These are phyloP conservation scores for Fraxinus paxiana DNA, from an alignment of 305 asterid genomes.

Conservation along the genomic window DNA sequence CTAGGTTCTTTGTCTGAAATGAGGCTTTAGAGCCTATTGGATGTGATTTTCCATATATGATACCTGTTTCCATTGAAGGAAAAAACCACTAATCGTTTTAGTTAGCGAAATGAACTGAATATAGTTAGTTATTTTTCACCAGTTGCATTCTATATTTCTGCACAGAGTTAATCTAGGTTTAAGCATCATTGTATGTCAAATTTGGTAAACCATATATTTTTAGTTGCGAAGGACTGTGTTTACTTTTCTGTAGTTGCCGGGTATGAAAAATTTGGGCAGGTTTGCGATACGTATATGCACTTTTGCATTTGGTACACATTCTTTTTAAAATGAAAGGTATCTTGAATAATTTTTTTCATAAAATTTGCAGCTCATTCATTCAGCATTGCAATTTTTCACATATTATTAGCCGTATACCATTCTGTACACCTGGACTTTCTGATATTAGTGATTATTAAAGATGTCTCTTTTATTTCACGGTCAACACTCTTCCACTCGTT, in stretches of 20 bases:
- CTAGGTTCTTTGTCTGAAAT: not conserved
- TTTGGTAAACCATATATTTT: not conserved
- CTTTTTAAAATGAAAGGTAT: not conserved
- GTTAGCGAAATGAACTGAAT: not conserved
- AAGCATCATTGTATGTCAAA: not conserved
- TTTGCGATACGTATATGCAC: not conserved
- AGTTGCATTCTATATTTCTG: not conserved
- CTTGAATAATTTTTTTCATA: not conserved
- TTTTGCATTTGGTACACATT: not conserved
- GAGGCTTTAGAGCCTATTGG: not conserved
- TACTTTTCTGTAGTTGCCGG: not conserved
- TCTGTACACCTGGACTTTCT: not conserved
- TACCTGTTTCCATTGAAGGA: not conserved
- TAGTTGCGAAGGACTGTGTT: not conserved
- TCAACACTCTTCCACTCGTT: not conserved
- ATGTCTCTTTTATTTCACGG: not conserved
- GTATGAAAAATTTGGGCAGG: not conserved
- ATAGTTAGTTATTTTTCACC: not conserved
- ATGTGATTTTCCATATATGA: not conserved
- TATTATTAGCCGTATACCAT: not conserved
- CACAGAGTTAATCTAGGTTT: not conserved
- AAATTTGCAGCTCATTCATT: not conserved
- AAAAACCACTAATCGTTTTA: not conserved
- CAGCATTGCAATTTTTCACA: not conserved
- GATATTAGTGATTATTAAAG: not conserved